A percentile compares a stretch with the other conserved stretches of the same genome.
Conservation (phyloP, 306 rosid genomes). For the Corylus americana region DNA sequence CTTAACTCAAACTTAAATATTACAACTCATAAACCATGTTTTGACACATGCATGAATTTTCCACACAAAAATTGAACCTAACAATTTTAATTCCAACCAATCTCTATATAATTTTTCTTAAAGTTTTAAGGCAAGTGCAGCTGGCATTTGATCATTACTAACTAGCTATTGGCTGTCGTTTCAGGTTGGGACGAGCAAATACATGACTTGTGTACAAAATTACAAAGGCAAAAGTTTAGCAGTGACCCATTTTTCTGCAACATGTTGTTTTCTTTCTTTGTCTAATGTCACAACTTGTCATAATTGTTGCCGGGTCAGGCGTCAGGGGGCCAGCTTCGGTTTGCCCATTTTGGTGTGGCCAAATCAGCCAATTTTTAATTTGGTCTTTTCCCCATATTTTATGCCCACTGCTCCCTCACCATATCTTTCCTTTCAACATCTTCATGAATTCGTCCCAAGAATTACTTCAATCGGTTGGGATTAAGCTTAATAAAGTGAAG, state of each 20-base stretch:
- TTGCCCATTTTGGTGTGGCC: not conserved
- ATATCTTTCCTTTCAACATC: not conserved
- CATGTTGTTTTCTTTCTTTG: not conserved
- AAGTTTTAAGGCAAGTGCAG: not conserved
- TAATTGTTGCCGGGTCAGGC: not conserved
- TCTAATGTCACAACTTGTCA: not conserved
- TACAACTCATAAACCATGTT: too few relatives aligned
- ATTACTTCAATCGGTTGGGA: too few relatives aligned
- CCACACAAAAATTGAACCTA: too few relatives aligned
- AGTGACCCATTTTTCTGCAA: not conserved
- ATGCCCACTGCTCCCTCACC: not conserved
- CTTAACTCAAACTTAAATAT: too few relatives aligned
- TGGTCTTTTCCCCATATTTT: not conserved
- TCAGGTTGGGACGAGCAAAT: not conserved
- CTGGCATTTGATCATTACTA: not conserved
- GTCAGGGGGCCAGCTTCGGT: not conserved
- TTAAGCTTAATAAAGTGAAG: too few relatives aligned
- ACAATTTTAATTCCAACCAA: too few relatives aligned
- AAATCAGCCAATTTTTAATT: not conserved
- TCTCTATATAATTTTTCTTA: not conserved
- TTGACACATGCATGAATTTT: too few relatives aligned
- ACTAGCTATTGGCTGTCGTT: not conserved
- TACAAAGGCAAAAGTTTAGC: not conserved
- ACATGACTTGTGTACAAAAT: conserved; percentile 9
- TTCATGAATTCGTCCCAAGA: too few relatives aligned